Conservation (phyloP, 208 protist species). For the Blastocrithidia nonstop region DNA sequence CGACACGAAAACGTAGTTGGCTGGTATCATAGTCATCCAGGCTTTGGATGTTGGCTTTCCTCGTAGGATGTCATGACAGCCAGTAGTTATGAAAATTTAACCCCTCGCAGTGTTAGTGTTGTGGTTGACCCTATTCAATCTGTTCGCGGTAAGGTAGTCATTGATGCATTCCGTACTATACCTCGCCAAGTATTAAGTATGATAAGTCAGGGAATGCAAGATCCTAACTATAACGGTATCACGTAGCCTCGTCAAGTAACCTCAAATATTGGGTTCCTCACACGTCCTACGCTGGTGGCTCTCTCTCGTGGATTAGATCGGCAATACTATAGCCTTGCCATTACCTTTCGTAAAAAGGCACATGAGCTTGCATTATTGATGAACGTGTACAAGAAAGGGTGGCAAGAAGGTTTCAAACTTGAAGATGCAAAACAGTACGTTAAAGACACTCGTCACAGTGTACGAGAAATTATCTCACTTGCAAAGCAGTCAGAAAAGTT, state of each 20-base stretch:
- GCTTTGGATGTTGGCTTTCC: constrained; percentile 99
- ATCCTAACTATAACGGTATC: constrained; percentile 5
- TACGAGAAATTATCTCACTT: constrained; percentile 56
- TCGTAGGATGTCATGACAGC: constrained; percentile 99
- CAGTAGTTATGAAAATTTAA: constrained; percentile 94
- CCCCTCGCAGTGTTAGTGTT: constrained; percentile 97
- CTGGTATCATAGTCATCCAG: constrained; percentile 99
- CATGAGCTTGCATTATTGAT: constrained; percentile 99
- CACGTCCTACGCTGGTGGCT: constrained; percentile 96
- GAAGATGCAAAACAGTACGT: constrained; percentile 44
- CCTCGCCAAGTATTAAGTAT: constrained; percentile 82
- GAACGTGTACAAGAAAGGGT: constrained; percentile 98
- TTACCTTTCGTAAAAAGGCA: constrained; percentile 99
- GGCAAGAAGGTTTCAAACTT: constrained; percentile 94
- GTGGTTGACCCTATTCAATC: constrained; percentile 99
- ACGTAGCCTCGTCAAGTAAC: constrained; percentile 98
- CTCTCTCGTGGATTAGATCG: constrained; percentile 96
- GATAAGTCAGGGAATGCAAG: constrained; percentile 14
- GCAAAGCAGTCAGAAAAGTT: constrained; percentile 66
- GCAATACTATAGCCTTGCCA: constrained; percentile 99
- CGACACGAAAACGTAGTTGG: constrained; percentile 99
- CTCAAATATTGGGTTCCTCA: constrained; percentile 98
- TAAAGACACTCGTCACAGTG: constrained; percentile 45
- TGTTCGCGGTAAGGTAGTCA: constrained; percentile 99
- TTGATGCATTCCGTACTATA: constrained; percentile 99